Evolutionary conservation across 2,329 filamentous ascomycete genomes (phyloP), one percentile per base, ranked within the genome.

Genomic region (Orbilia blumenaviensis): DNA sequence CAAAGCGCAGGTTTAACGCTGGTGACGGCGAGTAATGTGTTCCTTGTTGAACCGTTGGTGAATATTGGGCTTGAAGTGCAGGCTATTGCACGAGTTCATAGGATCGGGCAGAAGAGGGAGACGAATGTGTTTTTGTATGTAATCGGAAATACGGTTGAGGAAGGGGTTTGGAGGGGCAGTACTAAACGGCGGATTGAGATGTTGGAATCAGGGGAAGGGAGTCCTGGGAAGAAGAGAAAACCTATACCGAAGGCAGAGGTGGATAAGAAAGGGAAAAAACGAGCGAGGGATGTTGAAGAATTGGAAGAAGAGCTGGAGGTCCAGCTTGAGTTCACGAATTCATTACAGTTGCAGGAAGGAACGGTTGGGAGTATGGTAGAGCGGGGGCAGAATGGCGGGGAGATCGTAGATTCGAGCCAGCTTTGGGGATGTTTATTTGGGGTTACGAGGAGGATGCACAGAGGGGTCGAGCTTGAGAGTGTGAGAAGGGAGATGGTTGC

Each of bases 101-200:
- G 95, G 36, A 99, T 99, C 78, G 95, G 95, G 0, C 95, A 98
- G 83, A 87, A 90, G 78, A 89, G 92, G 61, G 87, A 92, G 78
- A 99, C 95, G 0, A 97, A 92, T 0, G 93, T 98, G 0, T 98
- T 94, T 91, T 91, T 97, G 82, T 98, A 98, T 82, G 87, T 98
- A 1, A 88, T 97, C n/a, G 89, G 91, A 14, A 92, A 91, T 61
- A 96, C 94, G 0, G 92, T 98, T 0, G 95, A 99, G 81, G 91
- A 96, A 83, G 91, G 91, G 1, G 96, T 98, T 77, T 98, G 83
- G 89, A 94, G 73, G 87, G 97, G 34, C 95, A 92, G 0, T 92
- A 96, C 0, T 86, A 81, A 68, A 83, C 81, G 78, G 83, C 80
- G 64, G 32, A 4, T 77, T 2, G 73, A 77, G 27, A 77, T 71